These are phyloP conservation scores for Metschnikowia gelsemii DNA, from an alignment of 805 yeast species.

Conservation along the genomic window DNA sequence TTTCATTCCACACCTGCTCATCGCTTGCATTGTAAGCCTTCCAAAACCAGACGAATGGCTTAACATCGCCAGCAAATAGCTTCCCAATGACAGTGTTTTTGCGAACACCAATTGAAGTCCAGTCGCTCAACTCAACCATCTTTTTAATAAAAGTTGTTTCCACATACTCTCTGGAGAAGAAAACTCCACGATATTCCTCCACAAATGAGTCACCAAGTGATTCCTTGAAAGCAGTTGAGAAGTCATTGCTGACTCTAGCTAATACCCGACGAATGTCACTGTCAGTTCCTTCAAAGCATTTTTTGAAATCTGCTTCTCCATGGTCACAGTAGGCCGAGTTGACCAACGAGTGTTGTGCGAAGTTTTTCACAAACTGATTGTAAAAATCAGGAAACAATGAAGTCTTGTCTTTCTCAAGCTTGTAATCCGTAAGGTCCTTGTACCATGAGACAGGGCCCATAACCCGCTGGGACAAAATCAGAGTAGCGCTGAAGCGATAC, in stretches of 20 bases:
- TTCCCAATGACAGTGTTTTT: neutral
- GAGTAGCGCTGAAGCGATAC: no score
- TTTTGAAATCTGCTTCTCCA: neutral
- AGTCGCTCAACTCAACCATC: neutral
- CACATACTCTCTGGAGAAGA: neutral
- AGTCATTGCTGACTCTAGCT: neutral
- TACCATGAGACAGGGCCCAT: neutral
- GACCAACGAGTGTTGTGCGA: neutral
- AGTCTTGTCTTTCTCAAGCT: neutral
- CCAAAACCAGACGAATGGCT: neutral
- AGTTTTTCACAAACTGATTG: neutral
- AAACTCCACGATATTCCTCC: neutral
- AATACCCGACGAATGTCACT: neutral
- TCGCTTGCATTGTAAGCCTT: neutral
- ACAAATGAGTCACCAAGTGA: neutral
- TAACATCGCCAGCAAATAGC: neutral
- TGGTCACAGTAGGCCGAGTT: neutral
- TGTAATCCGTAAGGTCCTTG: neutral
- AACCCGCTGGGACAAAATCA: no score
- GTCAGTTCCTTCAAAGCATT: neutral
- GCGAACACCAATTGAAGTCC: neutral
- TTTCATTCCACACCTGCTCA: neutral
- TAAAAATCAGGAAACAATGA: neutral
- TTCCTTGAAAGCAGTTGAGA: neutral
- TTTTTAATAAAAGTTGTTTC: neutral